phyloP scores from a whole-genome alignment of 73 alveolate species.

The Paramecium primaurelia region DNA sequence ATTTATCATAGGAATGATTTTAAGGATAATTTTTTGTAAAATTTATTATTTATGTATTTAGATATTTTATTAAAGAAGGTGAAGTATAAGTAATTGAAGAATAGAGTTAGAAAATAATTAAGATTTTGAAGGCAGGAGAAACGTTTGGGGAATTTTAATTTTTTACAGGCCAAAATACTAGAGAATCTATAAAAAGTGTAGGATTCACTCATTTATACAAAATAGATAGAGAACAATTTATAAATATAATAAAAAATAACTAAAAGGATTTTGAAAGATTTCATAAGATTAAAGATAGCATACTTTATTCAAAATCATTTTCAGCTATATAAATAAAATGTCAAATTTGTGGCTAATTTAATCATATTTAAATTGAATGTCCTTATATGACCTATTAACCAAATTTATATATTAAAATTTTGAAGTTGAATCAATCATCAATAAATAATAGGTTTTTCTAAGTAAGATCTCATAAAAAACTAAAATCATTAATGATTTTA shows the following conservation, averaged over 20 bases:
- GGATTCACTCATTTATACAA: not conserved
- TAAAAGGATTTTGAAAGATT: conserved; percentile 43
- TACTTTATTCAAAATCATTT: not conserved
- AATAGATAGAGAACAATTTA: conserved; percentile 37
- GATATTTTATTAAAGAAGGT: conserved; percentile 12
- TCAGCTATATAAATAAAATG: not conserved
- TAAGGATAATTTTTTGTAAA: not conserved
- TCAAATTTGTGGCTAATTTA: not conserved
- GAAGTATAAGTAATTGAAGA: not conserved
- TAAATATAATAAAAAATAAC: not conserved
- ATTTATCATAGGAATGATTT: not conserved
- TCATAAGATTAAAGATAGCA: not conserved
- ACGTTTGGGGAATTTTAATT: conserved; percentile 51
- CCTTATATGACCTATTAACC: not conserved
- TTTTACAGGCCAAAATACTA: conserved; percentile 10
- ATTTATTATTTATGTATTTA: not conserved
- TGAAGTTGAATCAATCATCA: not conserved
- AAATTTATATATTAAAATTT: not conserved
- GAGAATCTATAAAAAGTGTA: conserved; percentile 17
- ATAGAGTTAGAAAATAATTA: not conserved
- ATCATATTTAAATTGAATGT: not conserved
- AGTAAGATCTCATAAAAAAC: not conserved
- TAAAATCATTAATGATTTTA: not conserved
- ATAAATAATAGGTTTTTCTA: not conserved
- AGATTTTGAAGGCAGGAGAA: not conserved